phyloP scores from a whole-genome alignment of 2,329 filamentous ascomycete genomes.

The Ophiostoma sp. region DNA sequence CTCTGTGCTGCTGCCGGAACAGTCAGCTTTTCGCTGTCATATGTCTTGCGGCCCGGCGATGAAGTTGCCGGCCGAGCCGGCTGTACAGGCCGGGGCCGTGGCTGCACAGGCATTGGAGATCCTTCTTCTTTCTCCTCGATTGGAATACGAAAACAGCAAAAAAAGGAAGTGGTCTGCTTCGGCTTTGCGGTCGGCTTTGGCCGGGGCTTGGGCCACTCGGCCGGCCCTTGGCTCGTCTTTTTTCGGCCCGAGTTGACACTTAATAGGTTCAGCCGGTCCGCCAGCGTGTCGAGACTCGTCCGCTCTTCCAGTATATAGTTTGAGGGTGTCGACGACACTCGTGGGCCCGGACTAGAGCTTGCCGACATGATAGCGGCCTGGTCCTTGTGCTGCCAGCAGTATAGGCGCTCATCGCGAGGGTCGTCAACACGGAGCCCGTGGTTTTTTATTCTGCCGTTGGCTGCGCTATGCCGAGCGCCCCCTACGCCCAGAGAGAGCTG shows the following conservation, averaged over 20 bases:
- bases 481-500: slow-evolving; percentile 24
- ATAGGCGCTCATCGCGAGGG: slow-evolving; percentile 57
- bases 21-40: not conserved
- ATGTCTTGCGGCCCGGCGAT: not conserved
- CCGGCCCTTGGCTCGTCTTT: slow-evolving; percentile 27
- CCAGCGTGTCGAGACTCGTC: slow-evolving; percentile 80
- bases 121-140: slow-evolving; percentile 37
- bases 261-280: slow-evolving; percentile 71
- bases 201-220: not conserved
- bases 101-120: slow-evolving; percentile 38
- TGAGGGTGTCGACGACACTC: slow-evolving; percentile 32
- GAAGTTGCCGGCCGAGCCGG: not conserved
- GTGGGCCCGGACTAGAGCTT: slow-evolving; percentile 43
- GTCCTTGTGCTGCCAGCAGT: slow-evolving; percentile 94
- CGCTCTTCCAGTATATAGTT: slow-evolving; percentile 57
- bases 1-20: not conserved
- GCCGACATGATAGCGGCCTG: slow-evolving; percentile 62
- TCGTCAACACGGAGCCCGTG: slow-evolving; percentile 41
- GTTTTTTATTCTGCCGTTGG: not conserved
- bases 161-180: slow-evolving; percentile 33
- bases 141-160: slow-evolving; percentile 51
- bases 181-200: not conserved
- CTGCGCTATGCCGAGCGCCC: slow-evolving; percentile 24
- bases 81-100: slow-evolving; percentile 46
- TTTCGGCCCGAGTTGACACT: slow-evolving; percentile 44